Evolutionary conservation across 108 stramenopile genomes (phyloP), one percentile per base, ranked within the genome.

Genomic region (Skeletonema potamos): DNA sequence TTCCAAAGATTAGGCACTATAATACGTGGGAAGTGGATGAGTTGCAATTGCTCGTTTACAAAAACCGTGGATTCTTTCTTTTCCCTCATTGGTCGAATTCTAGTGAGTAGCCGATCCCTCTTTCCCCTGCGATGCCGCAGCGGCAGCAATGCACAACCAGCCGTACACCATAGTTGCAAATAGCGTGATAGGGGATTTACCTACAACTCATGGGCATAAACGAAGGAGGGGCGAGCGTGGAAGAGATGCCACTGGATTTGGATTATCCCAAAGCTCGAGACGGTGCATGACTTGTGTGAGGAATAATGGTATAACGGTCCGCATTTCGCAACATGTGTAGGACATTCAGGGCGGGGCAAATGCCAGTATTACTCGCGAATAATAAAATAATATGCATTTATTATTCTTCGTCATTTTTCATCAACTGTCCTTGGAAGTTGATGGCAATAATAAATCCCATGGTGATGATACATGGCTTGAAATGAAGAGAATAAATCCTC

Each of bases 71-170:
- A 17, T 58, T 1, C 7, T 32, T 3, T 11, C 7, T 58, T 32
- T 58, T 30, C 30, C 57, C 57, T 15, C 11, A 58, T 27, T 58
- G 57, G 57, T 30, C 57, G 3, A 58, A 58, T 32, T 27, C 57
- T 3, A 58, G 57, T 13, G 57, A 58, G 8, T 58, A 58, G n/a
- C n/a, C n/a, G n/a, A n/a, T n/a, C n/a, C n/a, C n/a, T 36, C 34
- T 7, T 9, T 36, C 34, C 9, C 34, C 34, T 36, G 8, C 34
- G 34, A 36, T 36, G 34, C 34, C 34, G 9, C 34, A 36, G 34
- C 34, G 34, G 34, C 34, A 36, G 34, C 34, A 6, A 6, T 36
- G 34, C 34, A 36, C 34, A 36, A 36, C 9, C 34, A 36, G 34
- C 2, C 6, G 34, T 36, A 36, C 9, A 36, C 34, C 8, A 36